Evolutionary conservation across 768 basidiomycete species (phyloP).

Genomic region (Phaeolepiota aurea): DNA sequence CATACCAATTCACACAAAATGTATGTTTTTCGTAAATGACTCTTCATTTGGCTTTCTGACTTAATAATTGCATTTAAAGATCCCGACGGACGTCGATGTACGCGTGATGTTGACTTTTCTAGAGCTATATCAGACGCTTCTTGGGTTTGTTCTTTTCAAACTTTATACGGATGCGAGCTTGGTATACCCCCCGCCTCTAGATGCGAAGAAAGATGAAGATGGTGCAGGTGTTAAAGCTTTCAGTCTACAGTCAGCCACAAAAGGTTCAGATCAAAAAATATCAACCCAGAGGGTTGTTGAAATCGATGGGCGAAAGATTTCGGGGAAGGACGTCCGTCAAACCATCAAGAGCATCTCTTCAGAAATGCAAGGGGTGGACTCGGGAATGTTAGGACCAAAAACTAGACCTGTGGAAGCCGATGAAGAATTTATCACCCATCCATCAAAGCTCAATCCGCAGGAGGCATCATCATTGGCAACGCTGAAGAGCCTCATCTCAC

Average conservation of each 20-base stretch:
- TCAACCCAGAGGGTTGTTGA: conserved; percentile 42
- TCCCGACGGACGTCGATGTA: conserved; percentile 92
- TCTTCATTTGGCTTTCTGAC: conserved; percentile 5
- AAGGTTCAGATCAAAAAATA: conserved; percentile 20
- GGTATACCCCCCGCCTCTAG: conserved; percentile 91
- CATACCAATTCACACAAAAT: conserved; percentile 94
- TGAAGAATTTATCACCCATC: conserved; percentile 65
- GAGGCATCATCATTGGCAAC: conserved; percentile 51
- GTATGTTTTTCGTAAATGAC: conserved; percentile 49
- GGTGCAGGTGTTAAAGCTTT: conserved; percentile 89
- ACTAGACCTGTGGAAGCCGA: conserved; percentile 26
- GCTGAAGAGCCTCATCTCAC: conserved; percentile 52
- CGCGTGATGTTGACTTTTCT: conserved; percentile 97
- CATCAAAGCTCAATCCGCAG: conserved; percentile 42
- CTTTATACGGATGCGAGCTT: conserved; percentile 93
- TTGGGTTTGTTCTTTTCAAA: conserved; percentile 95
- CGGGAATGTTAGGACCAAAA: conserved; percentile 27
- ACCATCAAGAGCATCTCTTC: conserved; percentile 47
- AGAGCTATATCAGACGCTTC: conserved; percentile 93
- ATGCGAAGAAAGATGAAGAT: conserved; percentile 72
- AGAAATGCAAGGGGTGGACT: conserved; percentile 22
- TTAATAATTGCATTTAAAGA: conserved; percentile 34
- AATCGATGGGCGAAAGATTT: conserved; percentile 33
- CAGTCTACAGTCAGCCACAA: conserved; percentile 40
- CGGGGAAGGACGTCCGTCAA: conserved; percentile 48